Conservation (phyloP, 306 rosid species). For the Citrullus colocynthis region DNA sequence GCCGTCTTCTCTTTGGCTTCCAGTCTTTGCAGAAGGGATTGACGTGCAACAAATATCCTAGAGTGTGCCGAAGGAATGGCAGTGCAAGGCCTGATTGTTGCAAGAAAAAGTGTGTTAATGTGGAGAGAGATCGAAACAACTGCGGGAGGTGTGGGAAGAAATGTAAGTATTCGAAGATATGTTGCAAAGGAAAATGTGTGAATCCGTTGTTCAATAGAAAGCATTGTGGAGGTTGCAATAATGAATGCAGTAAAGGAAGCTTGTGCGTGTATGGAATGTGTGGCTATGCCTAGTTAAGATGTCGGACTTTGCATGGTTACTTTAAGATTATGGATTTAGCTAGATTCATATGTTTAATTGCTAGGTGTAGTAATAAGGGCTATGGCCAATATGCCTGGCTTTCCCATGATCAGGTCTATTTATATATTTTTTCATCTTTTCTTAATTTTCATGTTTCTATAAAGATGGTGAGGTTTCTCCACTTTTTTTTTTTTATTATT, state of each 20-base stretch:
- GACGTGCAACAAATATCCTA: conserved; percentile 21
- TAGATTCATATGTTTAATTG: background rate
- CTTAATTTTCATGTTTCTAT: no score
- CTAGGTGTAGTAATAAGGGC: no score
- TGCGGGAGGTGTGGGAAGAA: conserved; percentile 34
- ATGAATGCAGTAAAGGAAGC: conserved; percentile 31
- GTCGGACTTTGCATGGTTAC: background rate
- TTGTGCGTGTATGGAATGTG: conserved; percentile 37
- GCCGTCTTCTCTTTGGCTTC: background rate
- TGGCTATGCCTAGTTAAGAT: conserved; percentile 13
- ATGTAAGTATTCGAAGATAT: conserved; percentile 26
- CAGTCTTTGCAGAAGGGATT: background rate
- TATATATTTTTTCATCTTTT: no score
- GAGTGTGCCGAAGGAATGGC: conserved; percentile 24
- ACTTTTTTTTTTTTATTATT: no score
- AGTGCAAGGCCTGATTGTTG: conserved; percentile 29
- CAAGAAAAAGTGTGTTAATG: conserved; percentile 30
- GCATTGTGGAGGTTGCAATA: conserved; percentile 35
- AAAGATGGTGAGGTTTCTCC: no score
- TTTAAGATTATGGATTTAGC: background rate
- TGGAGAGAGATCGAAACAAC: conserved; percentile 18
- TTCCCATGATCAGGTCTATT: no score
- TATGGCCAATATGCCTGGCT: no score
- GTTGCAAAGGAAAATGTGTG: conserved; percentile 37
- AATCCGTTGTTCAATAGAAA: conserved; percentile 23